Conservation (phyloP, 2,329 filamentous ascomycete species). For the Ophiostoma sp. region DNA sequence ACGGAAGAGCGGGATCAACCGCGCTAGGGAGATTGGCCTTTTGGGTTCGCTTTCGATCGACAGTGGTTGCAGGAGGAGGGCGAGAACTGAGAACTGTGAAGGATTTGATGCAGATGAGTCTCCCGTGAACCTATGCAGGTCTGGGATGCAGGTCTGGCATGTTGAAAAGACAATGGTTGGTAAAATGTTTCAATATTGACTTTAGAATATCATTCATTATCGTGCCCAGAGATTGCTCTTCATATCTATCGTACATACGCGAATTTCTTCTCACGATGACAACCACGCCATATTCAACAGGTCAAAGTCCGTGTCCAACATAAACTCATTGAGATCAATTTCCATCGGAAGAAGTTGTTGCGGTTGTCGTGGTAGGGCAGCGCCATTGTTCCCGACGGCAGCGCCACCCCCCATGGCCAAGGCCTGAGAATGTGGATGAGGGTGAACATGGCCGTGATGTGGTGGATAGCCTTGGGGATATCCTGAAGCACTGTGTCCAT, state of each 20-base stretch:
- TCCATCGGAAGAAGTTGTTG: slow-evolving; percentile 22
- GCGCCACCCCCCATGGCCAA: not conserved
- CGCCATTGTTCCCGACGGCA: not conserved
- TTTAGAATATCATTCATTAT: not conserved
- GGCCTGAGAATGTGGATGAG: not conserved
- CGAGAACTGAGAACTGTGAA: not conserved
- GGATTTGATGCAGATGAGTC: not conserved
- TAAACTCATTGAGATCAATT: slow-evolving; percentile 26
- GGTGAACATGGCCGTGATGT: not conserved
- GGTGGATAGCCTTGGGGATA: not conserved
- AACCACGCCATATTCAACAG: slow-evolving; percentile 24
- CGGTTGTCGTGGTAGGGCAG: not conserved
- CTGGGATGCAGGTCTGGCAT: slow-evolving; percentile 6
- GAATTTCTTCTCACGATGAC: not conserved
- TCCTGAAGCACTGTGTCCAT: not conserved
- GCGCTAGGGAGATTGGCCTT: slow-evolving; percentile 7
- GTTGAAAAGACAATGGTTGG: not conserved
- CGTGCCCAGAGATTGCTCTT: not conserved
- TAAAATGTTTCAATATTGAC: not conserved
- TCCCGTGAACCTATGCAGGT: not conserved
- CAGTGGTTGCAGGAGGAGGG: slow-evolving; percentile 11
- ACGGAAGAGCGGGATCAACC: slow-evolving; percentile 16
- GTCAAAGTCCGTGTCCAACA: slow-evolving; percentile 25
- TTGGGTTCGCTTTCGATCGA: not conserved
- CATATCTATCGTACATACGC: not conserved